These are phyloP conservation scores for Porphyrellus cyaneotinctus DNA, from an alignment of 768 basidiomycete species.

Conservation along the genomic window DNA sequence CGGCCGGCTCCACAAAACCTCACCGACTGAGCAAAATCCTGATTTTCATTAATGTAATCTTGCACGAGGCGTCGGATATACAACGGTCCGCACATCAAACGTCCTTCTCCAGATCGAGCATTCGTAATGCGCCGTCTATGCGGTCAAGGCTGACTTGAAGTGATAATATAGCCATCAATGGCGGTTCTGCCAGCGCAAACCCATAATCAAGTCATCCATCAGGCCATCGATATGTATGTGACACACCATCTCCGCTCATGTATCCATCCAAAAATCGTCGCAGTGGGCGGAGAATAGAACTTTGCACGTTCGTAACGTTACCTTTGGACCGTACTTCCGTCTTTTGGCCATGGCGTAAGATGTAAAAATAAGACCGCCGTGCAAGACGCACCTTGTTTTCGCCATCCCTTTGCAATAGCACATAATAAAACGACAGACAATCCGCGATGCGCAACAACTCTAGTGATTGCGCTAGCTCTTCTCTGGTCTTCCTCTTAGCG, in stretches of 20 bases:
- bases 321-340: slow-evolving; percentile 49
- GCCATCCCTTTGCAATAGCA: slow-evolving; percentile 55
- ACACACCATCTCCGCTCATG: slow-evolving; percentile 30
- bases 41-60: slow-evolving; percentile 16
- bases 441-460: slow-evolving; percentile 64
- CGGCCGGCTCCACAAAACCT: neutral
- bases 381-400: slow-evolving; percentile 46
- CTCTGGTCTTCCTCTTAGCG: slow-evolving; percentile 29
- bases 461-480: slow-evolving; percentile 48
- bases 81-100: neutral
- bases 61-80: neutral
- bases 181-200: slow-evolving; percentile 18
- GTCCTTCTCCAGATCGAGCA: slow-evolving; percentile 4
- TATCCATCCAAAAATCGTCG: slow-evolving; percentile 36
- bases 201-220: neutral
- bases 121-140: slow-evolving; percentile 38
- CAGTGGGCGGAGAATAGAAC: slow-evolving; percentile 44
- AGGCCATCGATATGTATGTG: neutral
- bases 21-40: neutral
- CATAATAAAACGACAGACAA: slow-evolving; percentile 64
- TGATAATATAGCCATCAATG: slow-evolving; percentile 33
- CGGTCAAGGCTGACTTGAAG: slow-evolving; percentile 48
- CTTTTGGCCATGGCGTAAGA: slow-evolving; percentile 28
- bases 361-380: neutral
- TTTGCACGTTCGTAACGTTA: slow-evolving; percentile 42